Evolutionary conservation across 768 basidiomycete genomes (phyloP).

Genomic region (Psilocybe tampanensis): DNA sequence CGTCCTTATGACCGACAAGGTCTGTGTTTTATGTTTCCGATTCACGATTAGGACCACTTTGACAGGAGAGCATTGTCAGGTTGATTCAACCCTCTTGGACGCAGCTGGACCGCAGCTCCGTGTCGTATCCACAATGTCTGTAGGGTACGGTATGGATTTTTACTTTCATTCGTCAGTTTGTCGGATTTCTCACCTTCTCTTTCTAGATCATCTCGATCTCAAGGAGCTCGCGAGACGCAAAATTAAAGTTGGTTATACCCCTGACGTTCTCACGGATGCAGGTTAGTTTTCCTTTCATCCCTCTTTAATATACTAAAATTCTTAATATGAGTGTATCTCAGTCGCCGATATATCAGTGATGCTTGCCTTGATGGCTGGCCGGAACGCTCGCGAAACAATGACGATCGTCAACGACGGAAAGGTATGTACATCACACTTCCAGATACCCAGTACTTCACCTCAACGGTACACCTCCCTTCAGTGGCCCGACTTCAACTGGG

Average conservation of each 20-base stretch:
- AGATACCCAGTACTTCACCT: neutral
- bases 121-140: conserved; percentile 93
- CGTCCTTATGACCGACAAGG: conserved; percentile 75
- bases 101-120: conserved; percentile 77
- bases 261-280: conserved; percentile 91
- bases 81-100: conserved; percentile 73
- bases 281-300: conserved; percentile 41
- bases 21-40: conserved; percentile 22
- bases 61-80: conserved; percentile 39
- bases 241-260: conserved; percentile 87
- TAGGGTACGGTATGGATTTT: conserved; percentile 69
- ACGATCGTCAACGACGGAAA: conserved; percentile 68
- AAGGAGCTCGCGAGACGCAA: conserved; percentile 56
- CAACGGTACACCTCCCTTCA: conserved; percentile 26
- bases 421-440: conserved; percentile 39
- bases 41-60: neutral
- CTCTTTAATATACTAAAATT: no score
- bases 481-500: conserved; percentile 84
- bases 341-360: conserved; percentile 91
- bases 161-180: neutral
- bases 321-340: conserved; percentile 26
- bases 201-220: conserved; percentile 79
- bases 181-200: neutral
- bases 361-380: conserved; percentile 91
- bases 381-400: conserved; percentile 71